Conservation (phyloP, 2,329 filamentous ascomycete species). For the Penicillium sp. region DNA sequence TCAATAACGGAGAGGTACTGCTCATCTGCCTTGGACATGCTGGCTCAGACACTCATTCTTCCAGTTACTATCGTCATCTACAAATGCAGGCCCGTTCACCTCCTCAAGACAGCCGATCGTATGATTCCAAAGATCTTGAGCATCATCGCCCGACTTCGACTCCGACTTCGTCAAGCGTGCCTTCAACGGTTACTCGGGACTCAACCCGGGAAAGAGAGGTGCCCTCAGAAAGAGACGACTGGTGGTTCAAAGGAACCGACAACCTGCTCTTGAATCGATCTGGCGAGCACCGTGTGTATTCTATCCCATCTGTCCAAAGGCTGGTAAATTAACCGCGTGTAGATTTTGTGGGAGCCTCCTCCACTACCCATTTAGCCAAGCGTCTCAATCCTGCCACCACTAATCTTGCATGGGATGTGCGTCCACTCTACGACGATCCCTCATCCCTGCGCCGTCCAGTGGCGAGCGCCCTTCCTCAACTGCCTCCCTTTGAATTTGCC, state of each 20-base stretch:
- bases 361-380: conserved; percentile 37
- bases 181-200: conserved; percentile 15
- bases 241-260: conserved; percentile 40
- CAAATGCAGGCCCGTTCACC: conserved; percentile 28
- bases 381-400: conserved; percentile 33
- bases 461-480: conserved; percentile 32
- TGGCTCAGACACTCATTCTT: not conserved
- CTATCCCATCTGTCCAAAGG: not conserved
- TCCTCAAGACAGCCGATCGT: conserved; percentile 16
- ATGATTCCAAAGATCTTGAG: not conserved
- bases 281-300: conserved; percentile 34
- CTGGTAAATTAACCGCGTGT: not conserved
- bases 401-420: conserved; percentile 38
- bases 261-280: conserved; percentile 36
- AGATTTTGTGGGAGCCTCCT: conserved; percentile 37
- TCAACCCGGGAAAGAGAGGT: conserved; percentile 18
- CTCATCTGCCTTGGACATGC: not conserved
- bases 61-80: conserved; percentile 32
- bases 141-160: conserved; percentile 2
- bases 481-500: conserved; percentile 53
- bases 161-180: conserved; percentile 9
- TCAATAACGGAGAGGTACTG: conserved; percentile 36
- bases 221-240: conserved; percentile 35
- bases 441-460: conserved; percentile 30
- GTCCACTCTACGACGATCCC: conserved; percentile 36